Evolutionary conservation across 768 basidiomycete genomes (phyloP), one percentile per base, ranked within the genome.

Genomic region (Cyclocybe aegerita): DNA sequence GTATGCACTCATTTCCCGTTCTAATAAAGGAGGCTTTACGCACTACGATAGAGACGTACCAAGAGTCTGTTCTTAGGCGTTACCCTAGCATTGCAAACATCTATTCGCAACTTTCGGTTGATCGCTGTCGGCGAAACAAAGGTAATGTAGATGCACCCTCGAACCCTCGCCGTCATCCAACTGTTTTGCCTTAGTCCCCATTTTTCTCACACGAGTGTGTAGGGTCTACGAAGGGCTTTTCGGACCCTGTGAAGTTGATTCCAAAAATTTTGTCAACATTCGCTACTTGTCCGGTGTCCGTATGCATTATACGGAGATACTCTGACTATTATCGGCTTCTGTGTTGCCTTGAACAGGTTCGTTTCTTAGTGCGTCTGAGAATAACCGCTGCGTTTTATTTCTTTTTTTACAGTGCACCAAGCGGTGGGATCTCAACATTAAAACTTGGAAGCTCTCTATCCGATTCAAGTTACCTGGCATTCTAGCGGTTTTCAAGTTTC

Each of bases 191-290:
- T 46, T 30, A 10, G 9, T 50, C 34, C 32, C 33, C 46, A 17
- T 56, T 57, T 40, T 50, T 49, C 16, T 55, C 30, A 49, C 32
- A 39, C 50, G 39, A 39, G 39, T 29, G 45, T 49, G 36, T 57
- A 88, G 89, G 73, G 83, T 51, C 79, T 82, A 23, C 74, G 36
- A 85, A 90, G 61, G 93, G 93, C n/a, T 93, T 97, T 72, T 85
- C 81, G 62, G 93, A 96, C 70, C 88, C 90, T 49, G 84, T 85
- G 12, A 85, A 89, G 10, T 82, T 82, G n/a, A 74, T 79, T 48
- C 68, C 77, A 42, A 94, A 95, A 71, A 72, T 72, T 4, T 70
- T 94, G 45, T 23, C 23, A 75, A 82, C 30, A 74, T 95, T 35
- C 81, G 82, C 39, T 95, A 95, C 69, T 69, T 79, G 41, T 97